A percentile compares a stretch with the other conserved stretches of the same genome.
phyloP scores from a whole-genome alignment of 2,329 filamentous ascomycete genomes.

The Diaporthe citri region DNA sequence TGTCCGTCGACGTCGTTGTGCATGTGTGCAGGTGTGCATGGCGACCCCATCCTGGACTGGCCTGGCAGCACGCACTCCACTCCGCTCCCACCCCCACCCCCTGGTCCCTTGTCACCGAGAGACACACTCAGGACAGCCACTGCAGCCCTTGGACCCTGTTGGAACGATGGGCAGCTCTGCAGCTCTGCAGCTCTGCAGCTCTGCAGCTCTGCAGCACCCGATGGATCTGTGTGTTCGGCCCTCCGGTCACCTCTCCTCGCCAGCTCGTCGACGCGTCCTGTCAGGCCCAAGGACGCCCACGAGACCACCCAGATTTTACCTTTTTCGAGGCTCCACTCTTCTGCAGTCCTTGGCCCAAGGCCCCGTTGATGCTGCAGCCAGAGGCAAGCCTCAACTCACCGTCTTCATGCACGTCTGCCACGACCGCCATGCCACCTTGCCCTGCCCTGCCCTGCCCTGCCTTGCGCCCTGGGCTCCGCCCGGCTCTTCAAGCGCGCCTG shows the following conservation, averaged over 20 bases:
- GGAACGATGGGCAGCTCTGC: conserved; percentile 34
- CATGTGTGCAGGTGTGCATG: conserved; percentile 30
- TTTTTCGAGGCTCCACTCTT: conserved; percentile 35
- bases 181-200: conserved; percentile 32
- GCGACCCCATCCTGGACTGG: conserved; percentile 26
- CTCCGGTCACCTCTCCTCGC: conserved; percentile 7
- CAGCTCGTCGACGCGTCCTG: conserved; percentile 11
- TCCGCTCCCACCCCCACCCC: conserved; percentile 32
- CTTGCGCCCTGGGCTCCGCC: conserved; percentile 29
- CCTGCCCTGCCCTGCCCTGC: conserved; percentile 17
- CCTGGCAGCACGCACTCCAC: conserved; percentile 5
- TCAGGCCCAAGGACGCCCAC: conserved; percentile 11
- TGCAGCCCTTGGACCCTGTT: conserved; percentile 27
- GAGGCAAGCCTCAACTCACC: conserved; percentile 41
- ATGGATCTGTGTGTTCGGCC: conserved; percentile 37
- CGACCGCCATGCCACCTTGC: conserved; percentile 36
- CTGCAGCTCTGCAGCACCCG: conserved; percentile 23
- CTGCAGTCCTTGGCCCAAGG: conserved; percentile 38
- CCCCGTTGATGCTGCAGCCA: conserved; percentile 19
- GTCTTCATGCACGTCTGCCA: conserved; percentile 39
- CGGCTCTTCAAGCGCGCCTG: conserved; percentile 30
- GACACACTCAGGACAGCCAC: conserved; percentile 17
- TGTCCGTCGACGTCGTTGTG: conserved; percentile 39
- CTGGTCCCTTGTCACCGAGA: conserved; percentile 32
- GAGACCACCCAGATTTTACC: conserved; percentile 38